Base-by-base conservation (phyloP, 2,329 filamentous ascomycete genomes). In the Atkinsonella texensis region DNA sequence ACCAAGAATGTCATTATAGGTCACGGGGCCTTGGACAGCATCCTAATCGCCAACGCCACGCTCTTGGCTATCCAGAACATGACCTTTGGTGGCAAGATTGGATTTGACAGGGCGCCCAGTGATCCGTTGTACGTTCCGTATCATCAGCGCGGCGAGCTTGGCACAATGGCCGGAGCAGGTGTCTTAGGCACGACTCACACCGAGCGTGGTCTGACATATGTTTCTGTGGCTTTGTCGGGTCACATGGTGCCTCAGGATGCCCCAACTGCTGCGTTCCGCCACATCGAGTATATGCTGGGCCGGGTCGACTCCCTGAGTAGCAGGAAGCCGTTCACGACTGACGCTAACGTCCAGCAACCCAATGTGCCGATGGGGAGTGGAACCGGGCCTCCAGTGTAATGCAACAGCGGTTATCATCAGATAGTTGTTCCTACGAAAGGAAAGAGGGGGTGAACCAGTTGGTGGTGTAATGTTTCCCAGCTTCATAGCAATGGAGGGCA, bases 31-130 rank as follows among this genome's bases (percentile, higher is more conserved):
- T 74, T 85, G 17, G 87, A 89, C 68, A 85, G 76, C 62, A 73
- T 85, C 56, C 73, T 87, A 6, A 71, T 84, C 20, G 71, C 74
- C 60, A 84, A 87, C 63, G 85, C 84, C 18, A 85, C 84, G 0
- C 72, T 90, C 3, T 68, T 87, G 10, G 75, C 77, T 0, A 83
- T 89, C 54, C 85, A 90, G 64, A 90, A 89, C 70, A 87, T 89
- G 81, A 89, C 85, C 0, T 90, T 81, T 79, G 79, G 79, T 55
- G 85, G 85, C 8, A 63, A 72, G 39, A 78, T 84, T 46, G 86
- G 86, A 0, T 89, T 90, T 71, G 76, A 81, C 56, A 61, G 64
- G 1, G 65, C 68, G 0, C 86, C 85, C 0, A 62, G 63, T 1
- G 74, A 80, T 49, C 78, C 82, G 1, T 83, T 88, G 60, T 86